Base-by-base conservation (phyloP, 2,329 filamentous ascomycete genomes). In the Penicillium oxalicum region DNA sequence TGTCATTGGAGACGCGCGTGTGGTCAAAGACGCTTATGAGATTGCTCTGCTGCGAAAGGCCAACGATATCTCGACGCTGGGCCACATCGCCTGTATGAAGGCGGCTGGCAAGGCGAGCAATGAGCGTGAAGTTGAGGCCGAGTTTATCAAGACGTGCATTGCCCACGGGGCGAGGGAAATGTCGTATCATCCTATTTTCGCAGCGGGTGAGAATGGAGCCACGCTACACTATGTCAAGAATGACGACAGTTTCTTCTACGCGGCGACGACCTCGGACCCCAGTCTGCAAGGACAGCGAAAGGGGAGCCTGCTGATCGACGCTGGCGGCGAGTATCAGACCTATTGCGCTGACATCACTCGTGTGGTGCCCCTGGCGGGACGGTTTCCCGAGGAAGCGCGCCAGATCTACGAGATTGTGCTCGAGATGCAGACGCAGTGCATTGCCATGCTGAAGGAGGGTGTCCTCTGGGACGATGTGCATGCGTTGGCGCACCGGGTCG, bases 311-410 rank as follows among this genome's bases (percentile, higher is more conserved):
- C 83, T 94, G 18, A 75, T 98, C 4, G 91, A 98, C 65, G 91
- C 91, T 1, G 91, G 89, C 2, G 86, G 84, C 56, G 91, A 97
- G 69, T 95, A 83, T 70, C 73, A 83, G 42, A 84, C 86, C 58
- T 97, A 98, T 66, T 89, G 89, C 28, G 87, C 86, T 49, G 91
- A 97, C 67, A 83, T 97, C 27, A 97, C 93, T 0, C 82, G 91
- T 34, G 93, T 91, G 0, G 82, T 96, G 56, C 91, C 91, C 4
- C 71, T 96, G 24, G 79, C 77, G 11, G 87, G 87, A 5, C 72
- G 72, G 0, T 95, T 89, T 58, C 80, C 81, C 0, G 67, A 76
- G 11, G 86, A 91, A 64, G 84, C 84, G 0, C 77, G 79, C 41
- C 78, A 81, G 8, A 84, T 96, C 45, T 91, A 96, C 65, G 76